Conservation (phyloP, 2,329 filamentous ascomycete genomes). For the Parastagonospora avenae region DNA sequence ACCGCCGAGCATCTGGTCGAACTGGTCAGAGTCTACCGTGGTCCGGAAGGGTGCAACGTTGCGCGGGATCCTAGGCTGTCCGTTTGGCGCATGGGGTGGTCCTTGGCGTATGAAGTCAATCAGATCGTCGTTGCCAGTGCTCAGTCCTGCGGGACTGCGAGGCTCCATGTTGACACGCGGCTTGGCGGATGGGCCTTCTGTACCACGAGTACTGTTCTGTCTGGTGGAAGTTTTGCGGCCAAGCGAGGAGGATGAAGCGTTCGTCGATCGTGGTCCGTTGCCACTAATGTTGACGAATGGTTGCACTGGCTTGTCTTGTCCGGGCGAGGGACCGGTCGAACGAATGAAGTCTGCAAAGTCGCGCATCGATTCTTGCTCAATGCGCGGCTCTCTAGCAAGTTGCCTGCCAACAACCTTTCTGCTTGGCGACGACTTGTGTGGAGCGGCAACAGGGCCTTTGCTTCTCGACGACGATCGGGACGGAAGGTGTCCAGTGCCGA, state of each 20-base stretch:
- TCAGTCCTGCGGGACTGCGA: conserved; percentile 70
- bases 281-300: conserved; percentile 38
- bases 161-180: conserved; percentile 52
- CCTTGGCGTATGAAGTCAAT: conserved; percentile 96
- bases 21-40: conserved; percentile 85
- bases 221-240: conserved; percentile 36
- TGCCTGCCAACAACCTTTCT: conserved; percentile 35
- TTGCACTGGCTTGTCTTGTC: conserved; percentile 38
- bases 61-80: conserved; percentile 75
- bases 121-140: conserved; percentile 76
- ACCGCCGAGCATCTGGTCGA: conserved; percentile 50
- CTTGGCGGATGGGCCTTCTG: conserved; percentile 32
- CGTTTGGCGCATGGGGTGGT: conserved; percentile 65
- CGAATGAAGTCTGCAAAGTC: conserved; percentile 92
- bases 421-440: conserved; percentile 30
- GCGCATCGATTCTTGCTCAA: conserved; percentile 71
- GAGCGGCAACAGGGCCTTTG: conserved; percentile 22
- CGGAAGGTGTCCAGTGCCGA: conserved; percentile 34
- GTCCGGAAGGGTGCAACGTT: conserved; percentile 83
- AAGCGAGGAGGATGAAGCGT: conserved; percentile 31
- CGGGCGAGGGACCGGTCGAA: conserved; percentile 68
- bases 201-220: conserved; percentile 14
- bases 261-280: conserved; percentile 20
- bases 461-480: conserved; percentile 26
- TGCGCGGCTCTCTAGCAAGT: conserved; percentile 72